Percentiles rank a stretch among this genome's conserved stretches.
phyloP scores from a whole-genome alignment of 1,139 yeast species.

The Pichia sp. region DNA sequence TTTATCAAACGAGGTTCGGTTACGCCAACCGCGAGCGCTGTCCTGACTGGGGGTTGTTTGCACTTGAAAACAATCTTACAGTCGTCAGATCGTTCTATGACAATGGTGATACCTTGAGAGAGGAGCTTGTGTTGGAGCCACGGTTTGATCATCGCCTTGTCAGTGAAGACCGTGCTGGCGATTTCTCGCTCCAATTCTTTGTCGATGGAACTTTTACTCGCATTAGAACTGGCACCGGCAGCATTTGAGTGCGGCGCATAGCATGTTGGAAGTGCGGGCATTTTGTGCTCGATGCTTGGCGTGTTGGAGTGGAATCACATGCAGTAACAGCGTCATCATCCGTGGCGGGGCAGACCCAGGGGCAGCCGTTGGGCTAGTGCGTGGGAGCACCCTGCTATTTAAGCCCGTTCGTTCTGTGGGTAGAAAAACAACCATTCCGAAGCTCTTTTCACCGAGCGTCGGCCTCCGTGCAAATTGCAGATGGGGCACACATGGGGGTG shows the following conservation, averaged over 20 bases:
- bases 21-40: no score
- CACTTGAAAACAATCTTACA: conserved; percentile 66
- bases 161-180: conserved; percentile 27
- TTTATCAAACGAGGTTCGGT: no score
- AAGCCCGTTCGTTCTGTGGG: neutral
- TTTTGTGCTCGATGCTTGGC: no score
- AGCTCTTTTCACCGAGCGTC: neutral
- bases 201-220: neutral
- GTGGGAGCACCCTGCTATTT: neutral
- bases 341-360: no score
- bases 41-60: no score
- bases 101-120: conserved; percentile 50
- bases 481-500: neutral
- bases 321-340: no score
- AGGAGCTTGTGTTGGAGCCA: conserved; percentile 50
- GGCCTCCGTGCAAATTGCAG: neutral
- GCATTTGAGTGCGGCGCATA: neutral
- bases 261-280: neutral
- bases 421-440: neutral
- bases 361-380: no score
- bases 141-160: conserved; percentile 52
- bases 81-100: conserved; percentile 64
- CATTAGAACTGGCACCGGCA: neutral
- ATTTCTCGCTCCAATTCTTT: neutral
- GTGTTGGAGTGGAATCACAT: no score